Conservation (phyloP, 441 rosid genomes). For the Isatis lusitanica region DNA sequence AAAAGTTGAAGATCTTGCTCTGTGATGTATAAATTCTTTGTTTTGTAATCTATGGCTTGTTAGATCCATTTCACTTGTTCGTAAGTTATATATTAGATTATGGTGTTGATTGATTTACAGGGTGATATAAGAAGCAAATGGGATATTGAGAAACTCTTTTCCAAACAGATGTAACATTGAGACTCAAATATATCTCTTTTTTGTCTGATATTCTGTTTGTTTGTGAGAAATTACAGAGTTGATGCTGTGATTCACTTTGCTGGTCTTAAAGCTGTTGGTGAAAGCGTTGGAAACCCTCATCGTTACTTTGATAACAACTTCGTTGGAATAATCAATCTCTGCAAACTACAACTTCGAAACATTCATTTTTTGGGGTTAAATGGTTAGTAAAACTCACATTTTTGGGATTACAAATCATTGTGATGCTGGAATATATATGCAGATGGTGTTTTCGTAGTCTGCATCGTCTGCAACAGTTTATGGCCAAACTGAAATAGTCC, state of each 20-base stretch:
- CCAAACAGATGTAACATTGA: conserved; percentile 44
- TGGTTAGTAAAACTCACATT: not conserved
- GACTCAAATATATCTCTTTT: not conserved
- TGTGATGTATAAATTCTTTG: not conserved
- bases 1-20: not conserved
- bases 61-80: no score
- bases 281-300: conserved; percentile 55
- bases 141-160: conserved; percentile 58
- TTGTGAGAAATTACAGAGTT: conserved; percentile 37
- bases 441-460: conserved; percentile 61
- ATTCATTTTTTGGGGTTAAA: not conserved
- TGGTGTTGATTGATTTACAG: conserved; percentile 37
- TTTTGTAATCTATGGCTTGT: not conserved
- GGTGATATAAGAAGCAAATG: conserved; percentile 65
- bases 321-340: conserved; percentile 63
- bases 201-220: conserved; percentile 1
- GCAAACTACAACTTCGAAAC: conserved; percentile 38
- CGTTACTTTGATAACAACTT: conserved; percentile 63
- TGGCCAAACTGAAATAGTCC: conserved; percentile 71
- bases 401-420: not conserved
- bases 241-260: conserved; percentile 74
- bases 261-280: conserved; percentile 71
- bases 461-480: conserved; percentile 72
- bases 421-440: not conserved
- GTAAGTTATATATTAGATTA: not conserved